Base-by-base conservation (phyloP, 208 protist genomes). In the Wallacemonas sp. region DNA sequence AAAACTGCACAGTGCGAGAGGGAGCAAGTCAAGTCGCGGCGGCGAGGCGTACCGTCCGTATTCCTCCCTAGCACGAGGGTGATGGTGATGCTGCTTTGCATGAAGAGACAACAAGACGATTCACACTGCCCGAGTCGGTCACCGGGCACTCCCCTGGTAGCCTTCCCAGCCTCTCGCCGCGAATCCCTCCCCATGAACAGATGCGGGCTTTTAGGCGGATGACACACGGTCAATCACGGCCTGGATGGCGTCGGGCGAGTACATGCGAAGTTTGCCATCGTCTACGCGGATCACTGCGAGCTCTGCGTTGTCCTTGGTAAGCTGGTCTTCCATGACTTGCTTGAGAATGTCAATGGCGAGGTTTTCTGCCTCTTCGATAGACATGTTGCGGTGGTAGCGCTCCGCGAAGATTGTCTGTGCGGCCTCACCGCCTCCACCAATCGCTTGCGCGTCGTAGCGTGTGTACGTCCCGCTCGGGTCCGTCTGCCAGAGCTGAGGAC, bases 241-340 rank as follows among this genome's bases (percentile, higher is more conserved):
- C 67, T 98, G 85, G 39, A 99, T 88, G 63, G 87, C 68, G 24
- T 80, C 90, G n/a, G 84, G 85, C 19, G 63, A 73, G 79, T 98
- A 97, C 32, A 98, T 91, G 45, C 92, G 77, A 65, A 97, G 88
- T 66, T 93, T 96, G 6, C 83, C 80, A 4, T 78, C 83, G 50
- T 83, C 80, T 12, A 73, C 82, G 24, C 78, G 69, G 4, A 99
- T 82, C 10, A 95, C 76, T 3, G 96, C 97, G 15, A 99, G 81
- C 75, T 99, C 98, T 36, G 99, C 90, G 73, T 99, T 99, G 38
- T 83, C 97, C 36, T 88, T 84, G 36, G 87, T 98, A 19, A 99
- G 66, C 68, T 98, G 97, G 61, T 99, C 98, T 74, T 99, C 98
- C 98, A 99, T 99, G 6, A 99, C 98, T 73, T 99, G 95, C 78